Evolutionary conservation across 768 basidiomycete genomes (phyloP), one percentile per base, ranked within the genome.

Genomic region (Termitomyces sp.): DNA sequence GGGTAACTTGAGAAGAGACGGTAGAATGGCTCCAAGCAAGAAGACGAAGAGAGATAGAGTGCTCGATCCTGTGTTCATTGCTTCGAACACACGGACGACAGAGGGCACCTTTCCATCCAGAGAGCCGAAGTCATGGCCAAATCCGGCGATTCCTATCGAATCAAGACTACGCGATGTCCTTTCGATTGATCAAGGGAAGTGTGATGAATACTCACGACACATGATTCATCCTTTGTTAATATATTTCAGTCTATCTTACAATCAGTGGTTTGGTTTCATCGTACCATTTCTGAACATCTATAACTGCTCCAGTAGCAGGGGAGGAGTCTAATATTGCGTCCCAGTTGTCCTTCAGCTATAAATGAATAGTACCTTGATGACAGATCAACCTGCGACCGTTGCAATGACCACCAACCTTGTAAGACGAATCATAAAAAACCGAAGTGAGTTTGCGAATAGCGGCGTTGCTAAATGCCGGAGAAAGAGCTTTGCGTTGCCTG

Each of bases 81-180:
- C 20, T 16, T 77, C 74, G 30, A 81, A 79, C 1, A 72, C 69
- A 5, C 75, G 70, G 2, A 73, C 69, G 18, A 84, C 72, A 2
- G 70, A 60, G 4, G 78, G 71, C 30, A 65, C 66, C 55, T 79
- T 74, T 6, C 83, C 83, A 14, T 80, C 75, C 5, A 85, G 71
- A 0, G 79, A 67, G 14, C 76, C 76, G 59, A 86, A 86, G 63
- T 83, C 72, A 61, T 85, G 79, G 5, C 80, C 78, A 57, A 85
- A 86, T 0, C 83, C 82, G 7, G 81, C 82, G 35, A 85, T 79
- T 14, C 84, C 82, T 52, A 86, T 73, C 1, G 73, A 77, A 62
- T 86, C 85, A 4, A 86, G 70, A 12, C 82, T 84, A 48, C n/a
- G 4, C 33, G 2, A n/a, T 16, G 20, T 45, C 4, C 44, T 6